Evolutionary conservation across 73 alveolate genomes (phyloP).

Genomic region (Paramecium biaurelia): DNA sequence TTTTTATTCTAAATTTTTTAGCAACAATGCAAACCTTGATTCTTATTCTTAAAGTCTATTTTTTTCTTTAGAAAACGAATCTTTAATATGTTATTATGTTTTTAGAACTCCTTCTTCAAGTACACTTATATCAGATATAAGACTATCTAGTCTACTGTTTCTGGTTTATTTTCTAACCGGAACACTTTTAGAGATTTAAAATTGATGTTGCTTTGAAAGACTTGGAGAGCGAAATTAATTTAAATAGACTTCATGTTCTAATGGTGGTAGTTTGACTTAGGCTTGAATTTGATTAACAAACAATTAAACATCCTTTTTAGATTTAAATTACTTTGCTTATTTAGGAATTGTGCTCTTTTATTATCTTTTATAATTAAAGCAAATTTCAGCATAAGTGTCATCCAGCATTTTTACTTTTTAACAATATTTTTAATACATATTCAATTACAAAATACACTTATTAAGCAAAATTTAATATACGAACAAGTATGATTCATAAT

Average conservation of each 20-base stretch:
- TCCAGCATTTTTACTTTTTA: not conserved
- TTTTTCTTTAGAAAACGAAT: not conserved
- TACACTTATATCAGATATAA: not conserved
- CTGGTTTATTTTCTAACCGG: not conserved
- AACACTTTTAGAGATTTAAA: not conserved
- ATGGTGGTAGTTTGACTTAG: not conserved
- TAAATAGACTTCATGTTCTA: not conserved
- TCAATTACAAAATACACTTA: not conserved
- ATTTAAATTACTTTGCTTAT: not conserved
- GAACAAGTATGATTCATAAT: not conserved
- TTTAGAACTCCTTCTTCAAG: not conserved
- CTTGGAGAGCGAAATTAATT: not conserved
- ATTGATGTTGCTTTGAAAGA: not conserved
- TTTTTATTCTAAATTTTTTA: not conserved
- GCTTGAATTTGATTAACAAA: not conserved
- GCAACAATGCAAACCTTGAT: not conserved
- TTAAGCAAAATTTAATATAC: not conserved
- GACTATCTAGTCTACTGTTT: not conserved
- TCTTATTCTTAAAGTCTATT: not conserved
- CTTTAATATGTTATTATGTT: not conserved
- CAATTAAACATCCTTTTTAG: not conserved
- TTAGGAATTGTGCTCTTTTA: not conserved
- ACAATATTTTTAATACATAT: not conserved
- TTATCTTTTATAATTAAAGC: not conserved
- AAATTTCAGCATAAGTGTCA: constrained; percentile 12